A percentile compares a stretch with the other conserved stretches of the same genome.
Conservation (phyloP, 495 filamentous ascomycete genomes). For the Penicillium argentinense region DNA sequence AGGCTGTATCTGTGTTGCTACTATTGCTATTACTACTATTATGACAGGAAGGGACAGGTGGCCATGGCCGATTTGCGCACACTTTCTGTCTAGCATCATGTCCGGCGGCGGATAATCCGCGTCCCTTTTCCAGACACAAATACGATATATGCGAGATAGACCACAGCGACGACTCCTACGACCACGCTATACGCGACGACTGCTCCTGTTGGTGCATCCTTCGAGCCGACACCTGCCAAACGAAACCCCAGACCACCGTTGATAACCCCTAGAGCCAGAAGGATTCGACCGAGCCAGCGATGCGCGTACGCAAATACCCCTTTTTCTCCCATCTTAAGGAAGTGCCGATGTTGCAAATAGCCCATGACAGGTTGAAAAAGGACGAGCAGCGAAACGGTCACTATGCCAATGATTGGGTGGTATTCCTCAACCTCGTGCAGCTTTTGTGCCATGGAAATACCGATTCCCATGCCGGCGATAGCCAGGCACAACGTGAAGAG, state of each 20-base stretch:
- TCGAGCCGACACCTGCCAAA: slow-evolving; percentile 32
- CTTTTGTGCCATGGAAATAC: slow-evolving; percentile 48
- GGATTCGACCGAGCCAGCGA: slow-evolving; percentile 66
- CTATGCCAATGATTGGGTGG: slow-evolving; percentile 57
- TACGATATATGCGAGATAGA: too few relatives aligned
- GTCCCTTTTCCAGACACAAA: too few relatives aligned
- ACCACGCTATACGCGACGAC: slow-evolving; percentile 61
- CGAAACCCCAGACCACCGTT: slow-evolving; percentile 70
- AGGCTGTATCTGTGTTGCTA: too few relatives aligned
- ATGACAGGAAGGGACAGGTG: too few relatives aligned
- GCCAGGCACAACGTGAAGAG: slow-evolving; percentile 53
- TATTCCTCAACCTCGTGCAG: slow-evolving; percentile 16
- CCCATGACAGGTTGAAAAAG: slow-evolving; percentile 66
- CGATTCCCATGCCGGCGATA: slow-evolving; percentile 62
- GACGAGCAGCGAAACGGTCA: slow-evolving; percentile 54
- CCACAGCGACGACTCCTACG: slow-evolving; percentile 49
- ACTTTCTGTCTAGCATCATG: too few relatives aligned
- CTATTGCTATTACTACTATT: too few relatives aligned
- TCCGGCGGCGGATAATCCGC: too few relatives aligned
- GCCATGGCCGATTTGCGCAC: too few relatives aligned
- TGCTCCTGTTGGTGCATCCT: slow-evolving; percentile 30
- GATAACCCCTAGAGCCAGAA: slow-evolving; percentile 64
- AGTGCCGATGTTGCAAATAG: slow-evolving; percentile 57
- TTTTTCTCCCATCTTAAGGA: slow-evolving; percentile 45
- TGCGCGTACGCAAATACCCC: slow-evolving; percentile 59